Base-by-base conservation (phyloP, 108 stramenopile species). In the Nitzschia inconspicua region DNA sequence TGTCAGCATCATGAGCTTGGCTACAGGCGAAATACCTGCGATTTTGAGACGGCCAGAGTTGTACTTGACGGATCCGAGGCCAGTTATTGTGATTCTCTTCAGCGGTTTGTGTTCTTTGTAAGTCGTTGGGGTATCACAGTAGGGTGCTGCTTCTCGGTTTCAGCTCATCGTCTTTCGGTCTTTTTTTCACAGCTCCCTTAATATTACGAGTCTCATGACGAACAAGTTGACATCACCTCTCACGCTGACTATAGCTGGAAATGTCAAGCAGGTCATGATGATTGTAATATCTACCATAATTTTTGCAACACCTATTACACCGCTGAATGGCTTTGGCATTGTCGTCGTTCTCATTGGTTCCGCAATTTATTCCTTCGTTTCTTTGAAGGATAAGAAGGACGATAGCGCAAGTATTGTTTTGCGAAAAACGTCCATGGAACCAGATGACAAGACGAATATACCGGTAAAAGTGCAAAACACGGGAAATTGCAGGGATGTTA, bases 181-280 rank as follows among this genome's bases (percentile, higher is more conserved):
- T 25, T 6, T 46, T 6, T 46, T 7, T 46, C 1, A 19, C 18
- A 46, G 44, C 26, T 46, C 44, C 18, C 44, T 46, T 3, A 46
- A 46, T 25, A 46, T 46, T 25, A 46, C 44, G 18, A 46, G 44
- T 19, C 44, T 46, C 44, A 46, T 46, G 44, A 25, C 44, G 13
- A 46, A 46, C 44, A 46, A 46, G 26, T 25, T 46, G 23, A 46
- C 44, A 1, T 46, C 44, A 1, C 44, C 44, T 11, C 44, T 46
- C 23, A 46, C 44, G 44, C 44, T 46, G 24, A 46, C 44, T 32
- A 88, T 94, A 36, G 78, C 89, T 14, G 86, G 88, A 27, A 94
- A 94, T 73, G 87, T 90, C 49, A 94, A 94, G 54, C 92, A 94
- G 73, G 92, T 89, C 0, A 11, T 85, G 14, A 84, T 86, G 81